These are phyloP conservation scores for Hygrophoropsis aurantiaca DNA, from an alignment of 768 basidiomycete species.

Conservation along the genomic window DNA sequence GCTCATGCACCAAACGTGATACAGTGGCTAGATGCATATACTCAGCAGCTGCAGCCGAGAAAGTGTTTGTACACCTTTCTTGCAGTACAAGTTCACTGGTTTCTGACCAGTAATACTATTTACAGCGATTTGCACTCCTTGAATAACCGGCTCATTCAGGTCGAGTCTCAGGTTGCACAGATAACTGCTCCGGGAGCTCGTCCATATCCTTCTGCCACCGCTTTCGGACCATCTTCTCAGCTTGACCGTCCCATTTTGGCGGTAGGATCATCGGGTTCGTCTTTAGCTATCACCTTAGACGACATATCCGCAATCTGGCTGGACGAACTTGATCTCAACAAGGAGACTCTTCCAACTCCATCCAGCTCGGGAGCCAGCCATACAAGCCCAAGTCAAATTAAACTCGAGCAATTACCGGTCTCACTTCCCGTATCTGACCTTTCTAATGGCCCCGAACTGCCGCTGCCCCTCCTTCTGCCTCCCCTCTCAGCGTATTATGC, in stretches of 20 bases:
- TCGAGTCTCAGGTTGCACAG: conserved; percentile 61
- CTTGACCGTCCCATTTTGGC: conserved; percentile 35
- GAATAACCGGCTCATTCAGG: conserved; percentile 73
- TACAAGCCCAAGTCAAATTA: conserved; percentile 21
- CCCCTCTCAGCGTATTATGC: conserved; percentile 16
- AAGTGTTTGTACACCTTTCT: conserved; percentile 55
- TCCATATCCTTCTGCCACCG: conserved; percentile 14
- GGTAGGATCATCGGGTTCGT: conserved; percentile 39
- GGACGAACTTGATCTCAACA: conserved; percentile 45
- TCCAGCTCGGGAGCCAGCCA: conserved; percentile 13
- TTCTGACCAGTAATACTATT: not conserved
- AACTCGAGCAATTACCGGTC: conserved; percentile 33
- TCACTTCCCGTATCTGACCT: conserved; percentile 22
- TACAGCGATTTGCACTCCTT: conserved; percentile 76
- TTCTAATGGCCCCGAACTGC: conserved; percentile 15
- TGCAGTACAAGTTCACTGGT: not conserved
- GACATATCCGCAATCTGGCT: conserved; percentile 65
- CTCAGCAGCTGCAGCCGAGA: conserved; percentile 81
- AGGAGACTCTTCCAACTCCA: conserved; percentile 20
- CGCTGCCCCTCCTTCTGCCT: conserved; percentile 21
- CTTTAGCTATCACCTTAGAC: conserved; percentile 53
- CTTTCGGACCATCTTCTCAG: conserved; percentile 11
- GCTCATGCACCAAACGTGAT: conserved; percentile 77
- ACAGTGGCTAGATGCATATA: conserved; percentile 72
- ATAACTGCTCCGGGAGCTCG: conserved; percentile 35